Conservation (phyloP, 495 filamentous ascomycete species). For the Annulohypoxylon bovei region DNA sequence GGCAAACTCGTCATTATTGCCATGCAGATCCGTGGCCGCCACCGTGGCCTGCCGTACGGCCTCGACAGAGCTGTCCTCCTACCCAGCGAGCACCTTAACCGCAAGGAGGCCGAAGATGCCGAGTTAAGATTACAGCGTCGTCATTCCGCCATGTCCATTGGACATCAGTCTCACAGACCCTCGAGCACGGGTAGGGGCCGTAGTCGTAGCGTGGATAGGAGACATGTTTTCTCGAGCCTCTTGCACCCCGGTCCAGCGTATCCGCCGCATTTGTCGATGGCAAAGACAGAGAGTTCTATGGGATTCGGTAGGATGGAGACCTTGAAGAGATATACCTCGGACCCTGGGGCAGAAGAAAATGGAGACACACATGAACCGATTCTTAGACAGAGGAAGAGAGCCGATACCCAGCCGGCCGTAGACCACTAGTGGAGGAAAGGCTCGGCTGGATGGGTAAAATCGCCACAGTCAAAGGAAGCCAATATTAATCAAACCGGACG, state of each 20-base stretch:
- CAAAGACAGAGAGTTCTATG: conserved; percentile 30
- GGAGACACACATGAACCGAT: conserved; percentile 1
- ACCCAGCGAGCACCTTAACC: conserved; percentile 78
- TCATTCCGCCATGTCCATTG: conserved; percentile 62
- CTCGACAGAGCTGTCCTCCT: conserved; percentile 90
- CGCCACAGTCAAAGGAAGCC: neutral
- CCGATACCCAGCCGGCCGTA: conserved; percentile 34
- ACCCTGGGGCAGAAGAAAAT: conserved; percentile 22
- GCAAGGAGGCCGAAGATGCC: conserved; percentile 71
- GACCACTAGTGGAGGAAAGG: conserved; percentile 38
- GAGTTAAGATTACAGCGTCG: conserved; percentile 65
- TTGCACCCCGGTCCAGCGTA: conserved; percentile 52
- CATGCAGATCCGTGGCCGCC: conserved; percentile 91
- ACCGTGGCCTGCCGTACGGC: conserved; percentile 90
- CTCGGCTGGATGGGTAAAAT: conserved; percentile 14
- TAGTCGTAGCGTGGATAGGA: conserved; percentile 44
- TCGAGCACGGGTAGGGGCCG: conserved; percentile 35
- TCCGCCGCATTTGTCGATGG: conserved; percentile 21
- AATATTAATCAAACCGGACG: neutral
- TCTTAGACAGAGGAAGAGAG: conserved; percentile 34
- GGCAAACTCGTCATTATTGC: conserved; percentile 93
- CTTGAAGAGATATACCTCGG: conserved; percentile 33
- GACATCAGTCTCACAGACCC: conserved; percentile 18
- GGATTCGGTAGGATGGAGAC: conserved; percentile 29
- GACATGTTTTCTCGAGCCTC: conserved; percentile 47